Evolutionary conservation across 1,284 basidiomycete genomes (phyloP).

Genomic region (Porodaedalea pini): DNA sequence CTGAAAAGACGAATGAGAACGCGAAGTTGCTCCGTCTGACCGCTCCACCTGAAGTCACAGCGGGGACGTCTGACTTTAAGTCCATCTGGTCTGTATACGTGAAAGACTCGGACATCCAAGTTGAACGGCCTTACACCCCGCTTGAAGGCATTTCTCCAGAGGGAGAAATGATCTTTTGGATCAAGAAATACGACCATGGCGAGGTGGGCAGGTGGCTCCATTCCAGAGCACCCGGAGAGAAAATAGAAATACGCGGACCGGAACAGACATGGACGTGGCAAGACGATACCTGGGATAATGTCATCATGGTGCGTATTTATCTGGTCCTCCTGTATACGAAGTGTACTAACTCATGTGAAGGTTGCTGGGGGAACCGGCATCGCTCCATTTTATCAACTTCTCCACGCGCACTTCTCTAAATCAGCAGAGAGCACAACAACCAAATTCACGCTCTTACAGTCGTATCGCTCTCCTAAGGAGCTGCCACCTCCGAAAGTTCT

Average conservation of each 20-base stretch:
- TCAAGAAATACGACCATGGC: slow-evolving; percentile 74
- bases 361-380: slow-evolving; percentile 83
- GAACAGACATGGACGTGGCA: slow-evolving; percentile 69
- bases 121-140: slow-evolving; percentile 84
- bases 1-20: slow-evolving; percentile 46
- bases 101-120: slow-evolving; percentile 85
- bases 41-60: slow-evolving; percentile 44
- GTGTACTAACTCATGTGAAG: slow-evolving; percentile 36
- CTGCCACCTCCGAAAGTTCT: slow-evolving; percentile 63
- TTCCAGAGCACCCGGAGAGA: slow-evolving; percentile 61
- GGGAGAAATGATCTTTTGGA: slow-evolving; percentile 67
- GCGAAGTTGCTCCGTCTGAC: slow-evolving; percentile 61
- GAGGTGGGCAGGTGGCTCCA: slow-evolving; percentile 83
- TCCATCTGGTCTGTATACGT: slow-evolving; percentile 76
- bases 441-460: slow-evolving; percentile 69
- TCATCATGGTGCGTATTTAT: slow-evolving; percentile 61
- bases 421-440: slow-evolving; percentile 35
- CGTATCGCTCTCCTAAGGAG: slow-evolving; percentile 54
- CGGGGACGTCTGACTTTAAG: slow-evolving; percentile 26
- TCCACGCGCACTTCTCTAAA: slow-evolving; percentile 36
- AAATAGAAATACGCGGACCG: slow-evolving; percentile 75
- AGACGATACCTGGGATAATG: slow-evolving; percentile 63
- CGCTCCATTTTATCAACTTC: slow-evolving; percentile 73
- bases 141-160: slow-evolving; percentile 62
- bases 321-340: slow-evolving; percentile 7